Base-by-base conservation (phyloP, 306 rosid genomes). In the Cyclanthera cordifolia region DNA sequence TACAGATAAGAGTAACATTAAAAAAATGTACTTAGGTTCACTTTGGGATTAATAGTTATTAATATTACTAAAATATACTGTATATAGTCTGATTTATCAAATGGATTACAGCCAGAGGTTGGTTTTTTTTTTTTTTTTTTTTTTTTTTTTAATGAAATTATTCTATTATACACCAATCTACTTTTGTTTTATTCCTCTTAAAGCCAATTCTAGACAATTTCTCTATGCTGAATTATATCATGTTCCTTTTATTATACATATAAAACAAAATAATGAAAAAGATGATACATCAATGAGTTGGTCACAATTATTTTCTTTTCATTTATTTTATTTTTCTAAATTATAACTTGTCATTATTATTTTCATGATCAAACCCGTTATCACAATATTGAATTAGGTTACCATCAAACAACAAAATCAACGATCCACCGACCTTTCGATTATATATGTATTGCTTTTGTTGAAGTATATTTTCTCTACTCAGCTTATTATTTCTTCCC, bases 231-330 rank as follows among this genome's bases (percentile, higher is more conserved):
- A 54, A 54, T 53, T 54, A 52, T 52, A 2, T 20, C 27, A 20
- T 52, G 25, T 52, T 52, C 27, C 24, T 52, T 20, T 52, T 8
- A 20, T 52, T 52, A 10, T 19, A 3, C 56, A 52, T 52, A 52
- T 52, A 52, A 52, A 52, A 52, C 27, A 52, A 52, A 52, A 52
- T 52, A 52, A 52, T 19, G 56, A 52, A 52, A 52, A 52, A 3
- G 56, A 52, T 52, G 56, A 52, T 52, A 52, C 56, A 20, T 52
- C 56, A 54, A 54, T 54, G 59, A 23, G 34, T 55, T 13, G 61
- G 61, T 55, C 28, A 24, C 37, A 24, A 25, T 24, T n/a, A 37
- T 37, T 37, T 37, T 37, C 8, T 14, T 24, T n/a, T n/a, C n/a
- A n/a, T n/a, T n/a, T n/a, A n/a, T n/a, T n/a, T n/a, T n/a, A n/a